Percentiles rank a stretch among this genome's conserved stretches.
These are phyloP conservation scores for Nadsonia commutata DNA, from an alignment of 1,139 yeast species.

Conservation along the genomic window DNA sequence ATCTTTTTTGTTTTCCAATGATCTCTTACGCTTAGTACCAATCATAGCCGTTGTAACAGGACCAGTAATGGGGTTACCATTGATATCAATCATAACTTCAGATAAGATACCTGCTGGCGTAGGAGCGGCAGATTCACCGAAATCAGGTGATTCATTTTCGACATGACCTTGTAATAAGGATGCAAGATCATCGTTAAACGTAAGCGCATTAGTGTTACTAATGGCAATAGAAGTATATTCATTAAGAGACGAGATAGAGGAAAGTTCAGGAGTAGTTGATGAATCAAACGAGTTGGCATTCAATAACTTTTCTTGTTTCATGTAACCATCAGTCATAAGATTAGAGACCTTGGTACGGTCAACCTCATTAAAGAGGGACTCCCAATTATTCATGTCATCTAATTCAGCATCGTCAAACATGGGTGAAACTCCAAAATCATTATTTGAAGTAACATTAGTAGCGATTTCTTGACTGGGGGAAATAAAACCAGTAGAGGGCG, in stretches of 20 bases:
- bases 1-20: conserved; percentile 20
- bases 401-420: conserved; percentile 21
- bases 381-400: conserved; percentile 21
- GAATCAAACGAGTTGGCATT: background rate
- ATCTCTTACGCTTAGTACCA: conserved; percentile 7
- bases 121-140: background rate
- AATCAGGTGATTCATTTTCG: too few species aligned
- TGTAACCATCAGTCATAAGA: too few species aligned
- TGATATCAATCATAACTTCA: background rate
- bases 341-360: conserved; percentile 2
- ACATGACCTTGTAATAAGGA: background rate
- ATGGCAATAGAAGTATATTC: background rate
- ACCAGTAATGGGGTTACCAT: conserved; percentile 4
- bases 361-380: conserved; percentile 18
- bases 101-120: background rate
- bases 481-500: conserved; percentile 17
- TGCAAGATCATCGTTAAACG: conserved; percentile 7
- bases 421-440: conserved; percentile 20
- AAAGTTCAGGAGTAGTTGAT: background rate
- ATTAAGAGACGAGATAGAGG: background rate
- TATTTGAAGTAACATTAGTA: conserved; percentile 9
- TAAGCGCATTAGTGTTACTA: conserved; percentile 1
- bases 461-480: conserved; percentile 21
- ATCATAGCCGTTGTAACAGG: conserved; percentile 3
- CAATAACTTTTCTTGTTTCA: too few species aligned